Evolutionary conservation across 257 asterid genomes (phyloP).

Genomic region (Buddleja alternifolia): DNA sequence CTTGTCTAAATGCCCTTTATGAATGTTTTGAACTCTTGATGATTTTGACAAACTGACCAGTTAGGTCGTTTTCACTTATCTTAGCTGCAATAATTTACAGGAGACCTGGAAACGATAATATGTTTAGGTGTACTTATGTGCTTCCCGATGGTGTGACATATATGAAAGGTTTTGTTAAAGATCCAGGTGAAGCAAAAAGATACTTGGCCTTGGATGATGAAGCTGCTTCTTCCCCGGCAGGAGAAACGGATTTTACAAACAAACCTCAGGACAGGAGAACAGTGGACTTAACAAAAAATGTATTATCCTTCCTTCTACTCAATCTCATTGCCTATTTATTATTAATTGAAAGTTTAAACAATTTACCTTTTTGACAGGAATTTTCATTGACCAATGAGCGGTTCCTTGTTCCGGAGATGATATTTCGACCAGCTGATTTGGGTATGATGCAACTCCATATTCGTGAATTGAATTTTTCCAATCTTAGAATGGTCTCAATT

Average conservation of each 20-base stretch:
- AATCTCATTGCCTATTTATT: constrained; percentile 11
- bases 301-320: constrained; percentile 31
- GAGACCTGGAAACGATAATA: constrained; percentile 71
- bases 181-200: constrained; percentile 71
- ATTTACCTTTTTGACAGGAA: constrained; percentile 55
- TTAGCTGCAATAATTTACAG: constrained; percentile 41
- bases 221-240: no score
- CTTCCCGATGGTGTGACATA: constrained; percentile 91
- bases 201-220: constrained; percentile 50
- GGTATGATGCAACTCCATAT: constrained; percentile 49
- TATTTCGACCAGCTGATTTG: constrained; percentile 93
- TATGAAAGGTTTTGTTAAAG: constrained; percentile 78
- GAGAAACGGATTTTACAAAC: constrained; percentile 38
- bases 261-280: constrained; percentile 49
- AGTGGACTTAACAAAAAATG: constrained; percentile 70
- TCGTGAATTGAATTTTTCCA: background rate
- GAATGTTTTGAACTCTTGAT: background rate
- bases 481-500: no score
- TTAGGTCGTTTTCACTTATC: background rate
- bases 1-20: background rate
- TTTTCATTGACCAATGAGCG: constrained; percentile 90
- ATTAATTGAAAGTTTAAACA: constrained; percentile 13
- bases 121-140: constrained; percentile 79
- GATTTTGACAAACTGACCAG: background rate
- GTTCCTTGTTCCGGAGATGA: constrained; percentile 97